Percentiles rank a stretch among this genome's conserved stretches.
Conservation (phyloP, 176 grass and related monocot genomes). For the Musa beccarii region DNA sequence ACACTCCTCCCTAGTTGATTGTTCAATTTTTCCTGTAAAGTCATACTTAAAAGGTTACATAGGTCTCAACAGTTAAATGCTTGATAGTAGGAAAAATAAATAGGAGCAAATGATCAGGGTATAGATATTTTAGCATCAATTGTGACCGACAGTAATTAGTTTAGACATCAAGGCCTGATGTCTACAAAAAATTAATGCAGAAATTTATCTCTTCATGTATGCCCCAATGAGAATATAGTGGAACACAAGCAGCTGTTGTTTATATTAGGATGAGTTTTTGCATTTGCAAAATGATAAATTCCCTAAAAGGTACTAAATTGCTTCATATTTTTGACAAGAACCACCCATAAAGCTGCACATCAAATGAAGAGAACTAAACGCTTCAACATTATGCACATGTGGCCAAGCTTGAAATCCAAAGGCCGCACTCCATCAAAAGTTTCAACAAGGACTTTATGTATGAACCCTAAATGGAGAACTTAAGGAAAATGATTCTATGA, state of each 20-base stretch:
- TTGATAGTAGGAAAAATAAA: background rate
- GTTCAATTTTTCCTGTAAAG: slow-evolving; percentile 90
- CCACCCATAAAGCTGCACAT: background rate
- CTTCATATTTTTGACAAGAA: background rate
- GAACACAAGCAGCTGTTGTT: background rate
- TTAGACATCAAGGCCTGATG: background rate
- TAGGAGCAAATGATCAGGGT: background rate
- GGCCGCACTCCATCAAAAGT: background rate
- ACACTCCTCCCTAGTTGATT: slow-evolving; percentile 95
- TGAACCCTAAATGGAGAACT: background rate
- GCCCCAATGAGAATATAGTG: background rate
- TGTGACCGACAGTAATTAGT: background rate
- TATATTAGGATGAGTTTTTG: background rate
- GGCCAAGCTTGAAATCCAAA: background rate
- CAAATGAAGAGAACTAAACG: too few species aligned
- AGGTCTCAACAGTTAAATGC: background rate
- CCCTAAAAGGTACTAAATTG: background rate
- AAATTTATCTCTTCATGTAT: too few species aligned
- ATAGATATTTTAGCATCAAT: background rate
- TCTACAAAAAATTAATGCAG: too few species aligned
- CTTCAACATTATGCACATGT: too few species aligned
- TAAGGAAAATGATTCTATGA: background rate
- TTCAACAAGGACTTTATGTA: background rate
- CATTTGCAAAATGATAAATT: background rate
- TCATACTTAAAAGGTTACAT: background rate